phyloP scores from a whole-genome alignment of 2,329 filamentous ascomycete genomes.

The Alternaria ventricosa region DNA sequence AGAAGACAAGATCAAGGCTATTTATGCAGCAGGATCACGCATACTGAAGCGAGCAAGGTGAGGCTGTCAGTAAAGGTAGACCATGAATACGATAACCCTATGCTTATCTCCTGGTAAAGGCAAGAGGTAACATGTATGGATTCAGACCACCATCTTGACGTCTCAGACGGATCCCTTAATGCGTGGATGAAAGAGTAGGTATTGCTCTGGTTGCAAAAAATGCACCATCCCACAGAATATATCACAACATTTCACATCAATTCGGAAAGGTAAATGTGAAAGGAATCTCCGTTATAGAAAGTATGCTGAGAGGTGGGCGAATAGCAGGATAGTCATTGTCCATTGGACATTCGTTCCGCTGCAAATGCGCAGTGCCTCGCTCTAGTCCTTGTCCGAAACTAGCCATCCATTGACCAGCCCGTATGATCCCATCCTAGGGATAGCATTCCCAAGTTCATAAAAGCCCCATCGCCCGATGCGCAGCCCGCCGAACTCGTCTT shows the following conservation, averaged over 20 bases:
- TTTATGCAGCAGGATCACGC: not conserved
- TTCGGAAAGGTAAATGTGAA: too few species aligned
- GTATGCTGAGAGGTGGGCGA: conserved; percentile 27
- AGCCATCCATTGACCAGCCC: conserved; percentile 18
- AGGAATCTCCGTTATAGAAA: conserved; percentile 12
- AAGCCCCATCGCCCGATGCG: conserved; percentile 24
- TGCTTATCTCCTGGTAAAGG: not conserved
- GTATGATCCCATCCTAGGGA: conserved; percentile 11
- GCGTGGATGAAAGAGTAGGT: too few species aligned
- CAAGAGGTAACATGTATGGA: not conserved
- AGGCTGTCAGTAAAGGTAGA: not conserved
- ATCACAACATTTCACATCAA: not conserved
- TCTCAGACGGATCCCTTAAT: too few species aligned
- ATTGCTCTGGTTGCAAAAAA: too few species aligned
- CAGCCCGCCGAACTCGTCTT: conserved; percentile 34
- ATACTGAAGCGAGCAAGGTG: not conserved
- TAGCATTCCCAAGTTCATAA: conserved; percentile 8
- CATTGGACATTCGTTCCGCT: conserved; percentile 20
- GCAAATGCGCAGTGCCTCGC: conserved; percentile 14
- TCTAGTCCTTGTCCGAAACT: conserved; percentile 30
- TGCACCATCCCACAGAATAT: too few species aligned
- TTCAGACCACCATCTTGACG: not conserved
- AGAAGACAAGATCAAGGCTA: accelerated
- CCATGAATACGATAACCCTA: not conserved
- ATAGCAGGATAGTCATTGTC: conserved; percentile 31